Conservation (phyloP, 2,329 filamentous ascomycete genomes). For the Trichoderma asperellum region DNA sequence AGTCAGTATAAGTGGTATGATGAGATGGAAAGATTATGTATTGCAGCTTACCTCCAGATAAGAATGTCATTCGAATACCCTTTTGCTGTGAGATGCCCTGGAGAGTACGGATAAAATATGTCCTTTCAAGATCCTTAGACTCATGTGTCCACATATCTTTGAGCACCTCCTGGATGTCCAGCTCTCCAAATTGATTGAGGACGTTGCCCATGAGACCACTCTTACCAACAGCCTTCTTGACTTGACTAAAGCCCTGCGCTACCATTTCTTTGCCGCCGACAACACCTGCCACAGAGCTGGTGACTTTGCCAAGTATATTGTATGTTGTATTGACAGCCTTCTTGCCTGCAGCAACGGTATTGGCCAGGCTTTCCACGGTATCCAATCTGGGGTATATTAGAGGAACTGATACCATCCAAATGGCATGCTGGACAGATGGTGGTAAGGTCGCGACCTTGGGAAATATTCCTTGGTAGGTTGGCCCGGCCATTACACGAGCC, state of each 20-base stretch:
- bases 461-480: slow-evolving; percentile 96
- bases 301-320: slow-evolving; percentile 93
- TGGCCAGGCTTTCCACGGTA: slow-evolving; percentile 85
- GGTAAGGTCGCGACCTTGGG: slow-evolving; percentile 91
- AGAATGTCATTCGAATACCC: slow-evolving; percentile 93
- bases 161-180: slow-evolving; percentile 91
- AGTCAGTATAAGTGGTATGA: not conserved
- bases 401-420: slow-evolving; percentile 94
- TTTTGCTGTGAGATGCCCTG: slow-evolving; percentile 96
- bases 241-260: slow-evolving; percentile 86
- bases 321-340: slow-evolving; percentile 96
- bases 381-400: slow-evolving; percentile 90
- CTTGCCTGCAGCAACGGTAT: slow-evolving; percentile 92
- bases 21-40: not conserved
- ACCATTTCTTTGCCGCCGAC: slow-evolving; percentile 95
- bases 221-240: slow-evolving; percentile 97
- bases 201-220: slow-evolving; percentile 94
- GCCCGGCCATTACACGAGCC: slow-evolving; percentile 89
- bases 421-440: slow-evolving; percentile 91
- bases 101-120: slow-evolving; percentile 92
- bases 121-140: slow-evolving; percentile 94
- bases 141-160: slow-evolving; percentile 99
- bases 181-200: slow-evolving; percentile 92
- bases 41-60: slow-evolving; percentile 72
- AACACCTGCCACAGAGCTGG: slow-evolving; percentile 91